Evolutionary conservation across 2,329 filamentous ascomycete genomes (phyloP).

Genomic region (Aotearoamyces nothofagi): DNA sequence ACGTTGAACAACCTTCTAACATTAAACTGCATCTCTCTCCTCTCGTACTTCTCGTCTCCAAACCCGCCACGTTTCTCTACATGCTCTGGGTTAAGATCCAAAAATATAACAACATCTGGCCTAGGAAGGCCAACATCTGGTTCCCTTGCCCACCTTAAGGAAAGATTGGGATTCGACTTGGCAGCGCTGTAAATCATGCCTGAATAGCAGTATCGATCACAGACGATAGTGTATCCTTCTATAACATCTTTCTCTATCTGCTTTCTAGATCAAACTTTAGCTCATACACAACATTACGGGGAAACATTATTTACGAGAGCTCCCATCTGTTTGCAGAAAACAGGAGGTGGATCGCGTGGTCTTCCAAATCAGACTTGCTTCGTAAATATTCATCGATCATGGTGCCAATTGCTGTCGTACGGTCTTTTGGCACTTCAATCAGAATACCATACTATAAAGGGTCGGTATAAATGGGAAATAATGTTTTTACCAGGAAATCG

Average conservation of each 20-base stretch:
- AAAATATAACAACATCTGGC: constrained; percentile 76
- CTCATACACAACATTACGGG: neutral
- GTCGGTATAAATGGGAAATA: neutral
- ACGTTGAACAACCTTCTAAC: constrained; percentile 60
- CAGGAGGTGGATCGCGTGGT: constrained; percentile 57
- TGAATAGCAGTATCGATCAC: constrained; percentile 91
- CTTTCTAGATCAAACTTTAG: constrained; percentile 23
- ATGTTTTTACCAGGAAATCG: constrained; percentile 60
- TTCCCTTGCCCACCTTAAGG: constrained; percentile 65
- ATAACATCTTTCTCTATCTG: constrained; percentile 38
- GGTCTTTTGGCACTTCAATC: too few species aligned
- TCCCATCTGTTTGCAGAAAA: constrained; percentile 67
- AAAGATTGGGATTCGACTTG: constrained; percentile 57
- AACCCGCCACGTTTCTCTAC: constrained; percentile 71
- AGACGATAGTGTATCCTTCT: constrained; percentile 59
- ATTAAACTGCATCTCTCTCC: constrained; percentile 61
- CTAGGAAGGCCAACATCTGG: constrained; percentile 78
- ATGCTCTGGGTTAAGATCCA: constrained; percentile 62
- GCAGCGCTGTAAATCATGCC: constrained; percentile 88
- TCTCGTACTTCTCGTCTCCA: constrained; percentile 82
- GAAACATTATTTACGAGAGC: constrained; percentile 11
- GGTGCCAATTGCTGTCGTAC: constrained; percentile 50
- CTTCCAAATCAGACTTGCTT: constrained; percentile 42
- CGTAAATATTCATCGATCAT: constrained; percentile 55
- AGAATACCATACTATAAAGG: too few species aligned